These are phyloP conservation scores for Craterostigma plantagineum DNA, from an alignment of 257 asterid genomes.

Conservation along the genomic window DNA sequence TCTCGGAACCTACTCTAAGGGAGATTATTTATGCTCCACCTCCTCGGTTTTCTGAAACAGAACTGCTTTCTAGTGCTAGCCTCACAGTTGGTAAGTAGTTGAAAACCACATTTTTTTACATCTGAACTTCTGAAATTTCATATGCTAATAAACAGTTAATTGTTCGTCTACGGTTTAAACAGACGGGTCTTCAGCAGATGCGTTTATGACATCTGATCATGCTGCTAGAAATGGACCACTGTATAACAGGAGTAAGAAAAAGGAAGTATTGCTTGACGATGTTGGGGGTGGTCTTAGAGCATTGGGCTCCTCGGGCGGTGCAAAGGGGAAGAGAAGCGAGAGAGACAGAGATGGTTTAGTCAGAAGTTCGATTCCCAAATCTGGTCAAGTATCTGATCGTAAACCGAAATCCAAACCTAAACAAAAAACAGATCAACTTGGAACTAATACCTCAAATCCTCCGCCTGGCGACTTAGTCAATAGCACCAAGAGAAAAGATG, in stretches of 20 bases:
- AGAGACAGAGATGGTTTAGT: too few relatives aligned
- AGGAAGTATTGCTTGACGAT: constrained; percentile 66
- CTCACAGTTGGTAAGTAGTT: constrained; percentile 16
- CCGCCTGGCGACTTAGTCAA: constrained; percentile 24
- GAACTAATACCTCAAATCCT: too few relatives aligned
- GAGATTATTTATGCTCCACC: constrained; percentile 71
- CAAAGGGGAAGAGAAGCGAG: constrained; percentile 83
- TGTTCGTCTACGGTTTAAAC: constrained; percentile 11
- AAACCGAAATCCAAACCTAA: constrained; percentile 67
- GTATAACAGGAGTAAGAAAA: constrained; percentile 69
- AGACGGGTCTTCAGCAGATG: constrained; percentile 17
- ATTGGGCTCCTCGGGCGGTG: constrained; percentile 47
- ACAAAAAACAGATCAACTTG: constrained; percentile 70
- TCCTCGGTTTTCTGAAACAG: constrained; percentile 38
- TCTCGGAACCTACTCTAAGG: constrained; percentile 50
- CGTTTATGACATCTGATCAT: neutral
- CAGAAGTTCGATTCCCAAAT: too few relatives aligned
- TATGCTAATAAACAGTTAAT: too few relatives aligned
- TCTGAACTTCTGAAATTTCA: too few relatives aligned
- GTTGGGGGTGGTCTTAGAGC: constrained; percentile 42
- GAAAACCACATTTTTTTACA: constrained; percentile 1
- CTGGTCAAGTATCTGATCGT: constrained; percentile 32
- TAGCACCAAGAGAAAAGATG: constrained; percentile 36
- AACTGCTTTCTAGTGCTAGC: too few relatives aligned
- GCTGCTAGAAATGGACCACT: constrained; percentile 39